These are phyloP conservation scores for Dictyostelium brefeldianum DNA, from an alignment of 78 protist genomes.

Conservation along the genomic window DNA sequence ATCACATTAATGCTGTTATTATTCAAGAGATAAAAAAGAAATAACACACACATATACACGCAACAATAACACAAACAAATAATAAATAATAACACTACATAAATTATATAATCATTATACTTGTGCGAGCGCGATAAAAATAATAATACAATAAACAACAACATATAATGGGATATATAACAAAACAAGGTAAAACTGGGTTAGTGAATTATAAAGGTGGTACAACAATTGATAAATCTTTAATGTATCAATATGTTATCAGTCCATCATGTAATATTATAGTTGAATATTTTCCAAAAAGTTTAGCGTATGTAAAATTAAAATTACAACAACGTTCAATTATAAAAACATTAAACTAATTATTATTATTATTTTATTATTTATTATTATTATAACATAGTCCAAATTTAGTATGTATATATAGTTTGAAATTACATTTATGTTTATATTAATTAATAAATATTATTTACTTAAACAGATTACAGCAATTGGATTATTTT, in stretches of 20 bases:
- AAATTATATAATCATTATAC: neutral
- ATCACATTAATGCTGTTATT: neutral
- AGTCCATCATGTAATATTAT: conserved; percentile 60
- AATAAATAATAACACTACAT: too few relatives aligned
- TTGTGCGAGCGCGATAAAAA: neutral
- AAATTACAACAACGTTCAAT: neutral
- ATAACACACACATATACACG: neutral
- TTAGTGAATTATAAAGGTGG: conserved; percentile 58
- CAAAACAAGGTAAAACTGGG: conserved; percentile 22
- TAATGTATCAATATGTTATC: conserved; percentile 52
- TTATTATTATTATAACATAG: neutral
- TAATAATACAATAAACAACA: neutral
- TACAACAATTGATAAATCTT: conserved; percentile 55
- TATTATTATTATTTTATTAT: neutral
- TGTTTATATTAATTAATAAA: neutral
- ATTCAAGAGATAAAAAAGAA: neutral
- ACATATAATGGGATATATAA: conserved; percentile 40
- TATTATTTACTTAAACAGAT: conserved; percentile 13
- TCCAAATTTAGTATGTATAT: conserved; percentile 30
- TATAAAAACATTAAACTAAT: too few relatives aligned
- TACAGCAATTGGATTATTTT: conserved; percentile 75
- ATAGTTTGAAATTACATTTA: neutral
- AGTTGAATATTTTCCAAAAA: conserved; percentile 57
- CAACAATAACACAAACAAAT: neutral
- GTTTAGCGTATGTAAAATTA: conserved; percentile 8